Percentiles rank a stretch among this genome's conserved stretches.
Conservation (phyloP, 2,329 filamentous ascomycete species). For the Talaromyces sp. region DNA sequence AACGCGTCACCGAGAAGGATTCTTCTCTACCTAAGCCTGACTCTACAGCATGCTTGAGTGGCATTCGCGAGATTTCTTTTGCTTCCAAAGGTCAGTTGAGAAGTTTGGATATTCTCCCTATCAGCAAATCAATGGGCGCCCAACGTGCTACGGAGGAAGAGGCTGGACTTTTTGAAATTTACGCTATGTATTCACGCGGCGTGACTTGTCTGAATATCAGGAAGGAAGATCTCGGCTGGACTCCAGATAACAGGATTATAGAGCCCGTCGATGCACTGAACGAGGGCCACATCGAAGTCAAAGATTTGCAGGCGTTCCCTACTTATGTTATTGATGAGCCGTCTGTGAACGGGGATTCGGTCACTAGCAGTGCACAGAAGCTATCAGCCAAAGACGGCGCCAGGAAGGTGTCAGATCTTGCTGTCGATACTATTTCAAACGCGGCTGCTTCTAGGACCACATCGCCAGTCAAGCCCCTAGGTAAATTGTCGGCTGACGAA, state of each 20-base stretch:
- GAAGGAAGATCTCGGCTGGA: slow-evolving; percentile 87
- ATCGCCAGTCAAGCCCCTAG: slow-evolving; percentile 37
- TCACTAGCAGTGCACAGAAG: slow-evolving; percentile 27
- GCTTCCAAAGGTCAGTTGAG: slow-evolving; percentile 78
- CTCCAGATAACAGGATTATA: slow-evolving; percentile 80
- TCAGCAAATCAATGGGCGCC: slow-evolving; percentile 47
- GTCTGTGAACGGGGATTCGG: slow-evolving; percentile 43
- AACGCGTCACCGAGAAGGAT: slow-evolving; percentile 68
- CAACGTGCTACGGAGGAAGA: slow-evolving; percentile 58
- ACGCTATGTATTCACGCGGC: slow-evolving; percentile 95
- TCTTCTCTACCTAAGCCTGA: slow-evolving; percentile 74
- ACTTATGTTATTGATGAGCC: slow-evolving; percentile 35
- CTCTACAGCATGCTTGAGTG: slow-evolving; percentile 94
- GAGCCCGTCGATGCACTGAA: slow-evolving; percentile 70
- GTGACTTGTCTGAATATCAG: slow-evolving; percentile 86
- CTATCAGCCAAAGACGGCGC: slow-evolving; percentile 33
- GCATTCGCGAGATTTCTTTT: slow-evolving; percentile 91
- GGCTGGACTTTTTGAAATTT: slow-evolving; percentile 81
- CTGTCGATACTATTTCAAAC: slow-evolving; percentile 20
- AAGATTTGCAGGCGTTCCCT: slow-evolving; percentile 57
- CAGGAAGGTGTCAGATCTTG: slow-evolving; percentile 35
- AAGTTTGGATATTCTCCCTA: slow-evolving; percentile 80
- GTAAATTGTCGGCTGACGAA: slow-evolving; percentile 36
- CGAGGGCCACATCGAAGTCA: slow-evolving; percentile 67
- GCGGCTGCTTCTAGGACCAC: slow-evolving; percentile 26